phyloP scores from a whole-genome alignment of 75 land plant genomes.

The Pinus taeda region DNA sequence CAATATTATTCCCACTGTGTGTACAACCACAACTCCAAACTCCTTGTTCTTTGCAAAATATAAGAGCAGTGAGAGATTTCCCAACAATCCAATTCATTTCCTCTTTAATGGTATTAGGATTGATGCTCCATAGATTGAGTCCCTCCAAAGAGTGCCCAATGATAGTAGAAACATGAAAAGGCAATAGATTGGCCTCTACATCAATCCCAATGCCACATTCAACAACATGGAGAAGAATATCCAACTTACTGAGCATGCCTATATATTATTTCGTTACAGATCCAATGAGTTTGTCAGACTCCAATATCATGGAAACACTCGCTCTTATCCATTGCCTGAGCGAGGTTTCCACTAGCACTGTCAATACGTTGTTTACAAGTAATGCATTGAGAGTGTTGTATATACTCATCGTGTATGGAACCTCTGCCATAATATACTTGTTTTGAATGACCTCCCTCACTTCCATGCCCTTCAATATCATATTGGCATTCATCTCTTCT shows the following conservation, averaged over 20 bases:
- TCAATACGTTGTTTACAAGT: conserved; percentile 67
- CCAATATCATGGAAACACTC: conserved; percentile 88
- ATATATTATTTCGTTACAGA: no score
- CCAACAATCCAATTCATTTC: conserved; percentile 79
- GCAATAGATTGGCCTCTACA: conserved; percentile 32
- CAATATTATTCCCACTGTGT: conserved; percentile 81
- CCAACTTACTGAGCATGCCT: conserved; percentile 66
- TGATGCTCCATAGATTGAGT: conserved; percentile 84
- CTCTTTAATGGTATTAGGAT: conserved; percentile 74
- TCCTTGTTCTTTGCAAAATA: conserved; percentile 89
- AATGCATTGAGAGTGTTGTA: conserved; percentile 67
- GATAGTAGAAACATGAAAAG: conserved; percentile 60
- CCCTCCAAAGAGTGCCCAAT: conserved; percentile 86
- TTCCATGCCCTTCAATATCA: not conserved
- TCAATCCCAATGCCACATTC: conserved; percentile 16
- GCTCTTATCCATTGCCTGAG: conserved; percentile 95
- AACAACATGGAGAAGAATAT: conserved; percentile 70
- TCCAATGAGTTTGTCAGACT: conserved; percentile 38
- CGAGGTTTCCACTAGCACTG: conserved; percentile 91
- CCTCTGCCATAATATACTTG: conserved; percentile 48
- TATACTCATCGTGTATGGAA: conserved; percentile 84
- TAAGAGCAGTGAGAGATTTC: conserved; percentile 84
- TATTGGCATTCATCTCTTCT: conserved; percentile 5
- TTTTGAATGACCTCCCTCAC: conserved; percentile 43
- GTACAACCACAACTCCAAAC: conserved; percentile 76